phyloP scores from a whole-genome alignment of 176 grass and related monocot species.

The barley (Hordeum vulgare) region MorexV3_pseudomolecules_assembly NC_058524.1:441360424-441360923 shows the following conservation, averaged over 20 bases:
- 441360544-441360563: background rate
- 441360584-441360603: background rate
- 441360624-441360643: background rate
- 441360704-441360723: background rate
- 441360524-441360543: background rate
- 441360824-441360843: background rate
- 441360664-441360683: background rate
- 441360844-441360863: slow-evolving; percentile 7
- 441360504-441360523: background rate
- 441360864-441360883: background rate
- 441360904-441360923: background rate
- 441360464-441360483: background rate
- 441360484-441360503: background rate
- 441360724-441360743: background rate
- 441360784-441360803: background rate
- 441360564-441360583: background rate
- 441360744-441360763: background rate
- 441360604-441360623: background rate
- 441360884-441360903: background rate
- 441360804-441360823: background rate
- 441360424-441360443: background rate
- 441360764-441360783: background rate
- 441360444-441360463: background rate
- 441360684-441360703: background rate
- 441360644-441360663: background rate